Conservation (phyloP, 2,329 filamentous ascomycete genomes). For the Chrysoporthe austroafricana region DNA sequence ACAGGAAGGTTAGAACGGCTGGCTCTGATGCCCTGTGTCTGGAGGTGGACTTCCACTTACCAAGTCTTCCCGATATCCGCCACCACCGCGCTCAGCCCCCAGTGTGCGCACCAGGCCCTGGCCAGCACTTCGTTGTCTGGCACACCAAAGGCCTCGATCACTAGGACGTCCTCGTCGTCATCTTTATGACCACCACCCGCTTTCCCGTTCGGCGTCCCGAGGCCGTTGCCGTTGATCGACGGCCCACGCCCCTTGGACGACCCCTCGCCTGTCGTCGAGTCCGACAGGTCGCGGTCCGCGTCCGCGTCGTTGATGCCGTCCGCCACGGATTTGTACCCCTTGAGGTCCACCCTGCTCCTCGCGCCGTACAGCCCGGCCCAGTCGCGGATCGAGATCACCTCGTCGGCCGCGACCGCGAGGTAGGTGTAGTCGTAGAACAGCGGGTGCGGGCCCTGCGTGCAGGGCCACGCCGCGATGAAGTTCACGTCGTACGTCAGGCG, state of each 20-base stretch:
- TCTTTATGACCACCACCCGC: conserved; percentile 40
- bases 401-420: conserved; percentile 62
- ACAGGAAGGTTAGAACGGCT: not conserved
- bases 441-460: conserved; percentile 65
- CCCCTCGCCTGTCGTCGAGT: conserved; percentile 25
- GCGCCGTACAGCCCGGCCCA: conserved; percentile 59
- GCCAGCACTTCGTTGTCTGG: conserved; percentile 77
- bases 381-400: conserved; percentile 66
- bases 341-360: conserved; percentile 25
- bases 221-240: conserved; percentile 8
- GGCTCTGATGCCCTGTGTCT: not conserved
- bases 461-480: conserved; percentile 70
- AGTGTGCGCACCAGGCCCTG: conserved; percentile 76
- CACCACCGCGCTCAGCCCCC: conserved; percentile 72
- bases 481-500: conserved; percentile 66
- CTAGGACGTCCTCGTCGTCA: conserved; percentile 68
- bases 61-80: conserved; percentile 71
- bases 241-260: conserved; percentile 23
- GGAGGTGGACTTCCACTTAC: conserved; percentile 43
- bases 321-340: not conserved
- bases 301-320: conserved; percentile 3
- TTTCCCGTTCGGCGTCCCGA: conserved; percentile 23
- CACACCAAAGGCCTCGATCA: conserved; percentile 74
- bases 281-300: conserved; percentile 17
- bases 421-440: conserved; percentile 74